These are phyloP conservation scores for Euphorbia peplus DNA, from an alignment of 345 rosid genomes.

Conservation along the genomic window DNA sequence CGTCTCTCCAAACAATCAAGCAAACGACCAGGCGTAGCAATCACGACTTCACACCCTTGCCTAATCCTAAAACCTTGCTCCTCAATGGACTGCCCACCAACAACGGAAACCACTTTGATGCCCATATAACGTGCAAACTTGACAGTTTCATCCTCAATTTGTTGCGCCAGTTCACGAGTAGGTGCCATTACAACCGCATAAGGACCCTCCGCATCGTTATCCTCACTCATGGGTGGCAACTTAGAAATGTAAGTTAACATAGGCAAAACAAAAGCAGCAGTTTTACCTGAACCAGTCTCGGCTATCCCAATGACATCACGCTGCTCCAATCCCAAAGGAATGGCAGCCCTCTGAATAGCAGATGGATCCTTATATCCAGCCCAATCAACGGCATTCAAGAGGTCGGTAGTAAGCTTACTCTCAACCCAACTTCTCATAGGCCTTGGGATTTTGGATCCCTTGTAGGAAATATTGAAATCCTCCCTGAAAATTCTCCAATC, in stretches of 20 bases:
- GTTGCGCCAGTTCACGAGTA: constrained; percentile 88
- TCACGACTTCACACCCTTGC: constrained; percentile 94
- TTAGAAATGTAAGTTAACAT: constrained; percentile 88
- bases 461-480: constrained; percentile 84
- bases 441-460: constrained; percentile 87
- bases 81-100: constrained; percentile 93
- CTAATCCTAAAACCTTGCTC: constrained; percentile 88
- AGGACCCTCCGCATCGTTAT: constrained; percentile 91
- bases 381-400: constrained; percentile 81
- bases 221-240: constrained; percentile 74
- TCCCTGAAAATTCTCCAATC: constrained; percentile 97
- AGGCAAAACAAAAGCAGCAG: constrained; percentile 93
- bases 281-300: constrained; percentile 96
- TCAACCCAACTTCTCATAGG: constrained; percentile 95
- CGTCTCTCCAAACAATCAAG: constrained; percentile 91
- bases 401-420: constrained; percentile 65
- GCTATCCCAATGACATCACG: constrained; percentile 95
- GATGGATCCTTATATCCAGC: constrained; percentile 86
- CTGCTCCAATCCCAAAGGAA: constrained; percentile 86
- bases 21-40: constrained; percentile 88
- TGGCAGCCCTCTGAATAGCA: constrained; percentile 91
- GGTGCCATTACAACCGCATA: constrained; percentile 96
- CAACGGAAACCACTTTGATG: constrained; percentile 82
- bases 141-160: constrained; percentile 89
- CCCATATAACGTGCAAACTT: constrained; percentile 88